Percentiles rank a stretch among this genome's conserved stretches.
Evolutionary conservation across 108 stramenopile genomes (phyloP).

Genomic region (Nitzschia sp.): DNA sequence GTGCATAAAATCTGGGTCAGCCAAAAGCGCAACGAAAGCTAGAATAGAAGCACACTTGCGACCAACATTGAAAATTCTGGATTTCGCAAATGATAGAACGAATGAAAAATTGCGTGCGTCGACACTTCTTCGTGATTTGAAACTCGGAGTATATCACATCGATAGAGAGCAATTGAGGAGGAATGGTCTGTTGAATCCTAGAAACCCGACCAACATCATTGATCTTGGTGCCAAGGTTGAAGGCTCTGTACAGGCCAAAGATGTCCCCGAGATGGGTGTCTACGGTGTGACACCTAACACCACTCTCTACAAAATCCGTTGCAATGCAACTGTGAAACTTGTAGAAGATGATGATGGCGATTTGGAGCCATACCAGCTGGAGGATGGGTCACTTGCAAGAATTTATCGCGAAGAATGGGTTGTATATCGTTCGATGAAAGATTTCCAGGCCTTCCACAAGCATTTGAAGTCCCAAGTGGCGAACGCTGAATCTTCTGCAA

Average conservation of each 20-base stretch:
- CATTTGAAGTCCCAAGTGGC: slow-evolving; percentile 75
- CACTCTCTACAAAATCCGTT: slow-evolving; percentile 69
- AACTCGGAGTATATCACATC: slow-evolving; percentile 78
- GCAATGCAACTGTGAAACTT: slow-evolving; percentile 59
- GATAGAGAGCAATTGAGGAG: slow-evolving; percentile 77
- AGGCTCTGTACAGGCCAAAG: slow-evolving; percentile 61
- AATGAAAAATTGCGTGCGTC: slow-evolving; percentile 53
- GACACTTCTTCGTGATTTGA: slow-evolving; percentile 69
- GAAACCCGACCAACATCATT: slow-evolving; percentile 66
- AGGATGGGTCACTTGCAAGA: slow-evolving; percentile 25
- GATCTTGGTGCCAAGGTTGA: slow-evolving; percentile 58
- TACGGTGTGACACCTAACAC: slow-evolving; percentile 41
- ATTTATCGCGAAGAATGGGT: slow-evolving; percentile 72
- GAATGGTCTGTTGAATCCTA: slow-evolving; percentile 71
- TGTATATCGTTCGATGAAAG: slow-evolving; percentile 72
- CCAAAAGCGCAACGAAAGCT: slow-evolving; percentile 70
- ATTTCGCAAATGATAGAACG: slow-evolving; percentile 53
- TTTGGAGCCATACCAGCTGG: slow-evolving; percentile 22
- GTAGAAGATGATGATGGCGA: slow-evolving; percentile 43
- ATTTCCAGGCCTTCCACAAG: slow-evolving; percentile 82
- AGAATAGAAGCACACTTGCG: slow-evolving; percentile 66
- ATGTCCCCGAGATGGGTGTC: slow-evolving; percentile 37
- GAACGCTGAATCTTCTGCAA: slow-evolving; percentile 59
- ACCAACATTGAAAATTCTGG: slow-evolving; percentile 63
- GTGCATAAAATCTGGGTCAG: slow-evolving; percentile 74